phyloP scores from a whole-genome alignment of 2,329 filamentous ascomycete species.

The Scleromitrula shiraiana region DNA sequence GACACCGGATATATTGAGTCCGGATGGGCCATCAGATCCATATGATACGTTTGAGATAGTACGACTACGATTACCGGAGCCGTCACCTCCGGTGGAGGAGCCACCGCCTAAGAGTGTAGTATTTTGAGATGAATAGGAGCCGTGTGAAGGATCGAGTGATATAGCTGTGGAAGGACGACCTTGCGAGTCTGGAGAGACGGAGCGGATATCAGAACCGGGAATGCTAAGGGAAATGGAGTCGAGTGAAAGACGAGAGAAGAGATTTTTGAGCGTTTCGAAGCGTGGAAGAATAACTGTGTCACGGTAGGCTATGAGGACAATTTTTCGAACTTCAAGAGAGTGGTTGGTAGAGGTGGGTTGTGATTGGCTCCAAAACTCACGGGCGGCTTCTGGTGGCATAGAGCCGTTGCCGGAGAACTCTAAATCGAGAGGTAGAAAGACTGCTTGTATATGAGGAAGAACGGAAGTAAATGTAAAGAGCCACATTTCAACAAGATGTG shows the following conservation, averaged over 20 bases:
- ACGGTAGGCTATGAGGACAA: slow-evolving; percentile 81
- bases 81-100: slow-evolving; percentile 36
- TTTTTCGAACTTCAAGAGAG: slow-evolving; percentile 75
- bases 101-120: slow-evolving; percentile 63
- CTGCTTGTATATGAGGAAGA: slow-evolving; percentile 87
- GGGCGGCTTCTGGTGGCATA: slow-evolving; percentile 68
- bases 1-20: slow-evolving; percentile 21
- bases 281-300: slow-evolving; percentile 83
- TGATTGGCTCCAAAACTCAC: slow-evolving; percentile 81
- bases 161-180: slow-evolving; percentile 64
- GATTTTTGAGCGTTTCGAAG: slow-evolving; percentile 79
- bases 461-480: slow-evolving; percentile 85
- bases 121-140: slow-evolving; percentile 70
- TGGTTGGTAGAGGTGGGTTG: slow-evolving; percentile 34
- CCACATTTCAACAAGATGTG: slow-evolving; percentile 88
- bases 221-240: slow-evolving; percentile 51
- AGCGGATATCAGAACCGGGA: slow-evolving; percentile 37
- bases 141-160: slow-evolving; percentile 65
- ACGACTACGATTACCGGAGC: slow-evolving; percentile 57
- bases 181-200: slow-evolving; percentile 40
- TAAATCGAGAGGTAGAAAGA: slow-evolving; percentile 86
- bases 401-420: slow-evolving; percentile 82
- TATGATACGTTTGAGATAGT: slow-evolving; percentile 80
- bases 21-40: slow-evolving; percentile 33
- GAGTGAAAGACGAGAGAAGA: slow-evolving; percentile 82